phyloP scores from a whole-genome alignment of 2,329 filamentous ascomycete species.

The Cucurbitaria berberidis region DNA sequence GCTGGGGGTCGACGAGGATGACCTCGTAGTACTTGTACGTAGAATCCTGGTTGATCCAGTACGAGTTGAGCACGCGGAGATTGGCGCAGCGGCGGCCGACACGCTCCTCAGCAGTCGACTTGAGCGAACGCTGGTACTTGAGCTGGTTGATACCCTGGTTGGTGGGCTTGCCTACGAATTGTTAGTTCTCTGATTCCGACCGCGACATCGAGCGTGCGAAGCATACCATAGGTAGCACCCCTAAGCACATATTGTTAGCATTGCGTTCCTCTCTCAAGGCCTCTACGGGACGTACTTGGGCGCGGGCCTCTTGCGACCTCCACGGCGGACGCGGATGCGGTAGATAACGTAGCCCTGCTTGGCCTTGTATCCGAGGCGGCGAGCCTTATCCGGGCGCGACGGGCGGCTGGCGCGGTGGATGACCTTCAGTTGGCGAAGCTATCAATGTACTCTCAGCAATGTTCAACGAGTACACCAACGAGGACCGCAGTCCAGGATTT shows the following conservation, averaged over 20 bases:
- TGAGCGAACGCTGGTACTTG: constrained; percentile 99
- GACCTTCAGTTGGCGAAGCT: constrained; percentile 99
- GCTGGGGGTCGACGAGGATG: constrained; percentile 99
- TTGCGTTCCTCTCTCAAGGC: not conserved
- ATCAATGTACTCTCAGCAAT: constrained; percentile 99
- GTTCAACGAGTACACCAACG: constrained; percentile 91
- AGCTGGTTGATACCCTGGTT: constrained; percentile 99
- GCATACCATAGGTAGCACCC: constrained; percentile 98
- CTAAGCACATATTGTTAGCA: constrained; percentile 40
- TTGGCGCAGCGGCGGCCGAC: constrained; percentile 99
- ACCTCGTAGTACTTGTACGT: constrained; percentile 99
- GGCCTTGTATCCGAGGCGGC: constrained; percentile 99
- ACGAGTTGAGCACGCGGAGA: constrained; percentile 98
- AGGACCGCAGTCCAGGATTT: constrained; percentile 33
- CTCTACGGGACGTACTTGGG: constrained; percentile 63
- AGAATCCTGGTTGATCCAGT: constrained; percentile 99
- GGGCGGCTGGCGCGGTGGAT: constrained; percentile 99
- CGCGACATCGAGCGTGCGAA: constrained; percentile 12
- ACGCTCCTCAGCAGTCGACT: constrained; percentile 98
- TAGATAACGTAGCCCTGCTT: constrained; percentile 99
- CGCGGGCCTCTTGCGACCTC: constrained; percentile 96
- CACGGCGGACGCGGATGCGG: constrained; percentile 96
- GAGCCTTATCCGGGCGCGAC: constrained; percentile 99
- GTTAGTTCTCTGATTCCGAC: constrained; percentile 27
- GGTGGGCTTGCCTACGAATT: constrained; percentile 89